These are phyloP conservation scores for Capronia epimyces DNA, from an alignment of 2,329 filamentous ascomycete genomes.

Conservation along the genomic window DNA sequence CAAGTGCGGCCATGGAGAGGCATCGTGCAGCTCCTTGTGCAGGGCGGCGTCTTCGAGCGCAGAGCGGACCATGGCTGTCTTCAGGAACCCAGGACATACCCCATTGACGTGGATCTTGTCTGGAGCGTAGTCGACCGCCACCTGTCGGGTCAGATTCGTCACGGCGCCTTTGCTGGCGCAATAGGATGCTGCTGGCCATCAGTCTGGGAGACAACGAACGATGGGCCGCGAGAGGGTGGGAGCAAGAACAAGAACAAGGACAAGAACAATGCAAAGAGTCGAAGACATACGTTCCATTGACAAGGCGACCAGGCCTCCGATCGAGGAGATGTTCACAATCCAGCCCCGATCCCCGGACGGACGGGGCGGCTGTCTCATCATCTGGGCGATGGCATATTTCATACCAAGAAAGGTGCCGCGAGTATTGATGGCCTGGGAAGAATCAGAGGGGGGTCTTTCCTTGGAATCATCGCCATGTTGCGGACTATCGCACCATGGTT, in stretches of 20 bases:
- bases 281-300: slow-evolving; percentile 1
- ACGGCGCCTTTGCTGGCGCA: slow-evolving; percentile 46
- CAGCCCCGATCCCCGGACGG: slow-evolving; percentile 30
- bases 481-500: slow-evolving; percentile 51
- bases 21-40: slow-evolving; percentile 18
- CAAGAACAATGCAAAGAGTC: neutral
- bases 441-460: neutral
- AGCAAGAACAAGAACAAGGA: neutral
- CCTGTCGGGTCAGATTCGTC: slow-evolving; percentile 40
- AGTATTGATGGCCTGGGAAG: slow-evolving; percentile 68
- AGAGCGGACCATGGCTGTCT: slow-evolving; percentile 25
- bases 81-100: slow-evolving; percentile 40
- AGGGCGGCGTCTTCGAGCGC: neutral
- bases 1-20: neutral
- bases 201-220: neutral
- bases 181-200: slow-evolving; percentile 32
- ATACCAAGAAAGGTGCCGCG: slow-evolving; percentile 92
- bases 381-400: slow-evolving; percentile 68
- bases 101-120: slow-evolving; percentile 40
- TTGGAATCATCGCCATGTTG: neutral
- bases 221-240: neutral
- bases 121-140: slow-evolving; percentile 40
- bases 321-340: slow-evolving; percentile 41
- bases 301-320: slow-evolving; percentile 3
- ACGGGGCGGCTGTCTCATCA: slow-evolving; percentile 14